Evolutionary conservation across 768 basidiomycete genomes (phyloP).

Genomic region (Mycena polygramma): DNA sequence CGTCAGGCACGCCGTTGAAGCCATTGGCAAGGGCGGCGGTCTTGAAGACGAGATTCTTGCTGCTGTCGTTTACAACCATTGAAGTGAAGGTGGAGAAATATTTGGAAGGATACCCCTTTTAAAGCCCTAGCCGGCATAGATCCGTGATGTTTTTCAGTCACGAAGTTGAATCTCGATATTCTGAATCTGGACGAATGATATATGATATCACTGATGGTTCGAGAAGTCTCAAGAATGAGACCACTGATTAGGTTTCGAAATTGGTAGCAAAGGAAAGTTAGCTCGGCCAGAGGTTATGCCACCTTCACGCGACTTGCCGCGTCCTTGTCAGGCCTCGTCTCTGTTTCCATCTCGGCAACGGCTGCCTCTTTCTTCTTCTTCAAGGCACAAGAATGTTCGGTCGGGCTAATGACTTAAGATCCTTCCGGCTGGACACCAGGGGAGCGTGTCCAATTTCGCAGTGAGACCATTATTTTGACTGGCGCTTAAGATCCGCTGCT

Average conservation of each 20-base stretch:
- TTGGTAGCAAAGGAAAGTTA: conserved; percentile 5
- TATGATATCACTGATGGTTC: not conserved
- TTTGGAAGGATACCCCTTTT: conserved; percentile 5
- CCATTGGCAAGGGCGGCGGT: conserved; percentile 14
- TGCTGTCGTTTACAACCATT: conserved; percentile 31
- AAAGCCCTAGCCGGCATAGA: conserved; percentile 25
- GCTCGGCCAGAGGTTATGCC: not conserved
- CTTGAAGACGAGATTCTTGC: not conserved
- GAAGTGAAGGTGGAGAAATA: not conserved
- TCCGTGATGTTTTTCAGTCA: conserved; percentile 7
- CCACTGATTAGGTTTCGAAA: conserved; percentile 20
- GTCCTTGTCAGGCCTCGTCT: not conserved
- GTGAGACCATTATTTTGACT: not conserved
- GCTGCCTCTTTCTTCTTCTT: too few species aligned
- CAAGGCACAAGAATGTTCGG: not conserved
- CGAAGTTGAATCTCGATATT: not conserved
- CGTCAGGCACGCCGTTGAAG: conserved; percentile 1
- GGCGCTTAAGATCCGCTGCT: conserved; percentile 1
- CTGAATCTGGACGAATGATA: not conserved
- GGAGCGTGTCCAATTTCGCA: not conserved
- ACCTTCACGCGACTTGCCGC: conserved; percentile 6
- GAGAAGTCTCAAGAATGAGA: not conserved
- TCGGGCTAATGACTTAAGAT: not conserved
- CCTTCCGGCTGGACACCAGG: not conserved
- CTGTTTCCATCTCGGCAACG: too few species aligned